Conservation (phyloP, 1,139 yeast species). For the Zygosaccharomyces pseudobailii region DNA sequence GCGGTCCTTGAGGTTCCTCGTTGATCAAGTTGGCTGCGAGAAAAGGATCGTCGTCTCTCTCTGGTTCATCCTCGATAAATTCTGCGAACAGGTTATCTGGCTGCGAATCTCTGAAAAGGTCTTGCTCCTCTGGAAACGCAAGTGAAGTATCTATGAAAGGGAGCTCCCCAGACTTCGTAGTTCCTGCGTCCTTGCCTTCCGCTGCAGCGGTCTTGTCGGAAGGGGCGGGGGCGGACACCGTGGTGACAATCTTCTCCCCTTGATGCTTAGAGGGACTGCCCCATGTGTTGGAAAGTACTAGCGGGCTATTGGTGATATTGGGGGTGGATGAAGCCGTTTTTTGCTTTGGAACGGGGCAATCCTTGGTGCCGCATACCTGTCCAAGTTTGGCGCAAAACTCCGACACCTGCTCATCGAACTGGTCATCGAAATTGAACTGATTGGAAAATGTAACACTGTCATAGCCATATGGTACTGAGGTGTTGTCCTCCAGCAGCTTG, state of each 20-base stretch:
- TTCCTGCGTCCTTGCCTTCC: not conserved
- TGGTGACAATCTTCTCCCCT: not conserved
- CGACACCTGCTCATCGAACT: conserved; percentile 44
- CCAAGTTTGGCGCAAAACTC: conserved; percentile 72
- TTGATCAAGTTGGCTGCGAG: conserved; percentile 13
- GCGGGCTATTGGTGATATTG: conserved; percentile 1
- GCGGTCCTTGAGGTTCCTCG: conserved; percentile 15
- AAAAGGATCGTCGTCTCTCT: conserved; percentile 11
- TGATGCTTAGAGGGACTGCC: conserved; percentile 9
- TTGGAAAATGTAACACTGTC: conserved; percentile 21
- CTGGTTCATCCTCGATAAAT: conserved; percentile 6
- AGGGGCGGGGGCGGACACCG: not conserved
- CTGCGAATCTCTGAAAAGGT: conserved; percentile 11
- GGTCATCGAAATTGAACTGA: conserved; percentile 38
- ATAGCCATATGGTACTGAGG: conserved; percentile 6
- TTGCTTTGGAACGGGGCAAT: conserved; percentile 59
- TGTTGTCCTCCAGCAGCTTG: not conserved
- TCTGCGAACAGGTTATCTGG: conserved; percentile 11
- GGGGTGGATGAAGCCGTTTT: conserved; percentile 8
- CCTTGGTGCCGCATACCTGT: conserved; percentile 80
- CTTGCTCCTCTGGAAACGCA: conserved; percentile 13
- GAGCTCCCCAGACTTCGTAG: not conserved
- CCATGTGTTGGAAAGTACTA: conserved; percentile 12
- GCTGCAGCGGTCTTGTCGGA: not conserved
- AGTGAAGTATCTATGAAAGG: conserved; percentile 12